Conservation (phyloP, 1,284 basidiomycete species). For the Irpex sp. region DNA sequence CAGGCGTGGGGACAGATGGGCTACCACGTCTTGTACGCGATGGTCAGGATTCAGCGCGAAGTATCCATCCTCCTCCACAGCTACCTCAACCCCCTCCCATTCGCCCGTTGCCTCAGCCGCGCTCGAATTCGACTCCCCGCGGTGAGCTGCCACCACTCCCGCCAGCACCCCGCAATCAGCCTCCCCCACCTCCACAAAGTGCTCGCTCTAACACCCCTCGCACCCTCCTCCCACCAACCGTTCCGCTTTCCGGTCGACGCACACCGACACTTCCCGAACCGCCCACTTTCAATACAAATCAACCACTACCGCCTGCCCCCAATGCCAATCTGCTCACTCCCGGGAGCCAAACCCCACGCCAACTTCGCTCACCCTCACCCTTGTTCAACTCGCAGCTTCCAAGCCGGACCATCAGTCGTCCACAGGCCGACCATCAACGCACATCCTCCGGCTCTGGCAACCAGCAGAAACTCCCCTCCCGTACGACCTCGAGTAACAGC, state of each 20-base stretch:
- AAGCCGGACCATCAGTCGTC: constrained; percentile 27
- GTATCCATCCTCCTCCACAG: constrained; percentile 17
- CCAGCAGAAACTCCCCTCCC: constrained; percentile 33
- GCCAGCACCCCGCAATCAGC: constrained; percentile 60
- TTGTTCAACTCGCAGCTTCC: constrained; percentile 37
- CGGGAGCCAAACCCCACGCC: constrained; percentile 46
- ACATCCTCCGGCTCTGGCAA: constrained; percentile 40
- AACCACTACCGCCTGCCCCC: constrained; percentile 52
- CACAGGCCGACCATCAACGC: constrained; percentile 38
- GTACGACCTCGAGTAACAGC: constrained; percentile 28
- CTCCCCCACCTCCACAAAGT: constrained; percentile 51
- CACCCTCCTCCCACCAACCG: constrained; percentile 19
- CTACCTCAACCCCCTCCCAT: constrained; percentile 18
- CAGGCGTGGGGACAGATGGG: constrained; percentile 42
- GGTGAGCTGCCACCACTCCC: constrained; percentile 61
- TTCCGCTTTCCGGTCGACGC: constrained; percentile 37
- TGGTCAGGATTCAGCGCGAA: constrained; percentile 52
- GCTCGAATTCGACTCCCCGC: constrained; percentile 31
- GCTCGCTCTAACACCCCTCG: constrained; percentile 21
- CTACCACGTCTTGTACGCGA: constrained; percentile 67
- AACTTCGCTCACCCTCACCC: constrained; percentile 54
- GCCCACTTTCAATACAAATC: constrained; percentile 44
- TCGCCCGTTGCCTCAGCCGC: constrained; percentile 42
- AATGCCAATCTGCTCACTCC: constrained; percentile 49
- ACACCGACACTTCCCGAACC: constrained; percentile 52